Base-by-base conservation (phyloP, 352 stramenopile genomes). In the Bremia lactucae region DNA sequence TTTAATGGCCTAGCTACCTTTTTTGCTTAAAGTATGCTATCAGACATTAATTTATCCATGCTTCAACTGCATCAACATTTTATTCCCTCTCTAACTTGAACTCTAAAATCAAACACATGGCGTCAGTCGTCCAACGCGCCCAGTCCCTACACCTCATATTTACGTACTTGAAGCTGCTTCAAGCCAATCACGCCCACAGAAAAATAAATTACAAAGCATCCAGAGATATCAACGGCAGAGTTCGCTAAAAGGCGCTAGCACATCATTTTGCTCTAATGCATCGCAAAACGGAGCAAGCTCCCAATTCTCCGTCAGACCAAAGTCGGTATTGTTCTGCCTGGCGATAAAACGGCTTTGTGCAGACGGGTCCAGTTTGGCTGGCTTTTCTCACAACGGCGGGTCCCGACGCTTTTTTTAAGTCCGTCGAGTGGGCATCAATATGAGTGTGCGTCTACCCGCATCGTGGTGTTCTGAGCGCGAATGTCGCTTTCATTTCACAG, bases 121-220 rank as follows among this genome's bases (percentile, higher is more conserved):
- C n/a, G n/a, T n/a, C n/a, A n/a, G n/a, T n/a, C n/a, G n/a, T n/a
- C n/a, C n/a, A 29, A 29, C 24, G 8, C 24, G 13, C 24, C 24
- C 24, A 29, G 24, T 29, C 13, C 24, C 24, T 13, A 11, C n/a
- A n/a, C 40, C 35, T 51, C 42, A 37, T 35, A 15, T 11, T 34
- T 15, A 46, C 34, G 22, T 53, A 38, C 40, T 61, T 61, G 52
- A 56, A 62, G 52, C 33, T 47, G 28, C 11, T 36, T 41, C 37
- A 36, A 56, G 43, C 52, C 52, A 62, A 62, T 62, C 49, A 57
- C 18, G 45, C 36, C 31, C 4, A 9, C 20, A 8, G 21, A 50
- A 50, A 49, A 52, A 50, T 62, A 62, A 62, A 62, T 50, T 15
- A 47, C n/a, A 9, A 36, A 16, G 26, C 31, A 36, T 15, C n/a